Evolutionary conservation across 1,139 yeast genomes (phyloP).

Genomic region (Yamadazyma atmosphaerica): DNA sequence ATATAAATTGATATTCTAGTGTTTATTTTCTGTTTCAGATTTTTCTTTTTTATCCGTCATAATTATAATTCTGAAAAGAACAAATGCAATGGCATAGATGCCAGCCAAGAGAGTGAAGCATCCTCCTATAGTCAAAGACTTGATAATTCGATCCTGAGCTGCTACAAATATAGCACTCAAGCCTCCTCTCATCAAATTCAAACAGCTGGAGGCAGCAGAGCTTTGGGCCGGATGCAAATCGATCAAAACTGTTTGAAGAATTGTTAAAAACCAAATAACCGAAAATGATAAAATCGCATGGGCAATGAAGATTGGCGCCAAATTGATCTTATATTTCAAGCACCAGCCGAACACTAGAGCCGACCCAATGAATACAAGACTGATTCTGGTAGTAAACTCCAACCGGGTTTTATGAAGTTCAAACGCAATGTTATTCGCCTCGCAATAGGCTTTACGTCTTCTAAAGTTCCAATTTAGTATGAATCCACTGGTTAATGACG

Average conservation of each 20-base stretch:
- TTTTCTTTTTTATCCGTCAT: slow-evolving; percentile 1
- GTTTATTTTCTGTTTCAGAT: not conserved
- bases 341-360: slow-evolving; percentile 72
- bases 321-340: slow-evolving; percentile 43
- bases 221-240: slow-evolving; percentile 32
- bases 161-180: slow-evolving; percentile 65
- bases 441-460: slow-evolving; percentile 26
- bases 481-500: slow-evolving; percentile 50
- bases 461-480: slow-evolving; percentile 47
- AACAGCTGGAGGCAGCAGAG: slow-evolving; percentile 31
- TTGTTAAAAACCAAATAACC: slow-evolving; percentile 23
- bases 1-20: too few relatives aligned
- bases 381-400: slow-evolving; percentile 24
- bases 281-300: slow-evolving; percentile 49
- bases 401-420: slow-evolving; percentile 29
- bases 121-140: slow-evolving; percentile 57
- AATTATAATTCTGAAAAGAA: not conserved
- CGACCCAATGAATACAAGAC: slow-evolving; percentile 29
- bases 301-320: slow-evolving; percentile 57
- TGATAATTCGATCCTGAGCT: slow-evolving; percentile 57
- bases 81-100: slow-evolving; percentile 8
- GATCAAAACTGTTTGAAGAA: slow-evolving; percentile 28
- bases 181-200: slow-evolving; percentile 40
- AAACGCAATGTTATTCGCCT: slow-evolving; percentile 26
- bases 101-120: slow-evolving; percentile 58